These are phyloP conservation scores for Jacaranda mimosifolia DNA, from an alignment of 257 asterid genomes.

Conservation along the genomic window DNA sequence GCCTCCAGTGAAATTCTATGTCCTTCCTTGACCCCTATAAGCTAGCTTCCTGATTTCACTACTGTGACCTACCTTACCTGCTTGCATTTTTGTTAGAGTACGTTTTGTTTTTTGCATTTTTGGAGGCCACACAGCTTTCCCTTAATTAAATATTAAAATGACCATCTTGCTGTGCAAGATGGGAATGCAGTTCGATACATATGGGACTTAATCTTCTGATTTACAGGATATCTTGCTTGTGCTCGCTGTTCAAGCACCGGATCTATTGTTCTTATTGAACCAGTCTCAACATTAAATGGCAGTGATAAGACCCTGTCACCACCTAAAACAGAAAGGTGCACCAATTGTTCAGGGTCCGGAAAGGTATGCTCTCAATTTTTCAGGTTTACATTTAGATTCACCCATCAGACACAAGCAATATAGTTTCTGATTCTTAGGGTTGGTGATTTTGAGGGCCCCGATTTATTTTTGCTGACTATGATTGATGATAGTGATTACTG, in stretches of 20 bases:
- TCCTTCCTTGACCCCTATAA: background rate
- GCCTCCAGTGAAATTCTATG: background rate
- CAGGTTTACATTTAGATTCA: constrained; percentile 12
- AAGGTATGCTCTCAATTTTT: constrained; percentile 59
- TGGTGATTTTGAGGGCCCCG: background rate
- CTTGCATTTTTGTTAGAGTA: background rate
- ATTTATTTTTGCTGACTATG: background rate
- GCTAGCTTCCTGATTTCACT: background rate
- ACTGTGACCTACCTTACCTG: background rate
- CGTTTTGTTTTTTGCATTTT: background rate
- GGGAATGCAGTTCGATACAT: constrained; percentile 32
- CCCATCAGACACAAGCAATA: background rate
- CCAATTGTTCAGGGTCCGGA: constrained; percentile 94
- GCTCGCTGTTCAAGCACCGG: constrained; percentile 94
- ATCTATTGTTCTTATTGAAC: constrained; percentile 77
- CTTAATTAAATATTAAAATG: background rate
- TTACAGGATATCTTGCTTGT: constrained; percentile 93
- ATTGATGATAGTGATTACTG: no score
- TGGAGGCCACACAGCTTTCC: background rate
- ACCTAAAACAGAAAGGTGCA: constrained; percentile 84
- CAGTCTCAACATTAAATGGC: constrained; percentile 61
- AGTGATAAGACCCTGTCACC: constrained; percentile 66
- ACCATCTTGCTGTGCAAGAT: background rate
- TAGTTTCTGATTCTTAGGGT: background rate
- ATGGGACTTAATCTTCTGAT: constrained; percentile 19